Conservation (phyloP, 2,329 filamentous ascomycete genomes). For the Colletotrichum sp. region DNA sequence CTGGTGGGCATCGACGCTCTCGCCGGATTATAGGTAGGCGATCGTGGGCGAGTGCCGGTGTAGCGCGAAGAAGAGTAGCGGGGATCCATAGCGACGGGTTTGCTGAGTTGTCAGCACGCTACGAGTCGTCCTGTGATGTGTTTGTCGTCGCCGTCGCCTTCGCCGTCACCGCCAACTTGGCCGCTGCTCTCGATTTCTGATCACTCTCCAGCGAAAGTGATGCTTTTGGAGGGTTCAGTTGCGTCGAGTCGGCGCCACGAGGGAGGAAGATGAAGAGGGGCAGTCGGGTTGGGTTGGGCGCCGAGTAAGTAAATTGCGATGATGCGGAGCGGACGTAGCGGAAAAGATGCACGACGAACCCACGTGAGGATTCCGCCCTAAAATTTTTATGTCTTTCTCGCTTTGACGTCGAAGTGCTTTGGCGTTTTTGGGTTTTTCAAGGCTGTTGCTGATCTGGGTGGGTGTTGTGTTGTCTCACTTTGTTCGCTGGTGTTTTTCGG, state of each 20-base stretch:
- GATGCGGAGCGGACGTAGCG: conserved; percentile 6
- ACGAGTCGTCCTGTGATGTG: background rate
- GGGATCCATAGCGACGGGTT: conserved; percentile 21
- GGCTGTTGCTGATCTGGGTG: background rate
- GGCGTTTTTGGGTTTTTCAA: background rate
- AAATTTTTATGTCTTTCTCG: background rate
- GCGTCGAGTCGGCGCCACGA: background rate
- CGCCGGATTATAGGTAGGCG: conserved; percentile 53
- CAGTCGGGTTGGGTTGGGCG: conserved; percentile 1
- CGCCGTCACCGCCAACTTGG: background rate
- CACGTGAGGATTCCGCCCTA: conserved; percentile 18
- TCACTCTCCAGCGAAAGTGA: background rate
- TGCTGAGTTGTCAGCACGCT: background rate
- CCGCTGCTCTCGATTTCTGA: background rate
- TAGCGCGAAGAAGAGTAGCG: conserved; percentile 23
- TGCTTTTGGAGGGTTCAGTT: background rate
- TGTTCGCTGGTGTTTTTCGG: conserved; percentile 13
- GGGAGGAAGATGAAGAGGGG: background rate
- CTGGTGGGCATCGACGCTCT: conserved; percentile 59
- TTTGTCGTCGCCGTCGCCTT: background rate
- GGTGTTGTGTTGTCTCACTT: conserved; percentile 14
- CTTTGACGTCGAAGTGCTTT: conserved; percentile 8
- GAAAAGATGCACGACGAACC: conserved; percentile 5
- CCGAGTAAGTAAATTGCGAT: background rate
- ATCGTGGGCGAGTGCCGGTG: conserved; percentile 32